Base-by-base conservation (phyloP, 129 eudicot species). In the Flaveria trinervia region DNA sequence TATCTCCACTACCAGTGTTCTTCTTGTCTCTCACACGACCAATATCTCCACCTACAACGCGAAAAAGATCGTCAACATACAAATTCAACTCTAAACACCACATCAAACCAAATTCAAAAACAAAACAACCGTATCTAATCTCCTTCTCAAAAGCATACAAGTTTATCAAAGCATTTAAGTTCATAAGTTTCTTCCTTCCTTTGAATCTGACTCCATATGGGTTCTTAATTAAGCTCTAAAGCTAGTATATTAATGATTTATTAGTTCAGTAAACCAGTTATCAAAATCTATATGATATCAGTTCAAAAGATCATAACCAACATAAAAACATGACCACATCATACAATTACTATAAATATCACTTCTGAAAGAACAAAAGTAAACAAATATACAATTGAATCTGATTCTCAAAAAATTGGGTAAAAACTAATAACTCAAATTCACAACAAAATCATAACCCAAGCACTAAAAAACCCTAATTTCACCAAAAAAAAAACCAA, bases 41-140 rank as follows among this genome's bases (percentile, higher is more conserved):
- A 46, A 85, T 85, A 72, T 85, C 89, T 70, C 89, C 89, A 61
- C 89, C 89, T 85, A 64, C 75, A 81, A 52, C 16, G 16, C n/a
- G 44, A 62, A 71, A 71, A 52, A 13, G 20, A 77, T 26, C 65
- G 25, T 68, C 48, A 36, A 30, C 44, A 60, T 9, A 55, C 46
- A 25, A 12, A 36, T 13, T 64, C 64, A 70, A 45, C 48, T 39
- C n/a, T n/a, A 59, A 70, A 36, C 49, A 60, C 72, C 66, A 18
- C 6, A 45, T 13, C 43, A 67, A 61, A 76, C 50, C 48, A 75
- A 68, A 48, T 36, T 50, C 26, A 20, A 30, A 30, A 51, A 61
- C 73, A 70, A 9, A 67, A 66, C 9, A 28, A 49, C 41, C 26
- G 49, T 20, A 55, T 14, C 4, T 51, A 72, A 79, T 62, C 26